phyloP scores from a whole-genome alignment of 2,329 filamentous ascomycete species.

The Exophiala sp. region DNA sequence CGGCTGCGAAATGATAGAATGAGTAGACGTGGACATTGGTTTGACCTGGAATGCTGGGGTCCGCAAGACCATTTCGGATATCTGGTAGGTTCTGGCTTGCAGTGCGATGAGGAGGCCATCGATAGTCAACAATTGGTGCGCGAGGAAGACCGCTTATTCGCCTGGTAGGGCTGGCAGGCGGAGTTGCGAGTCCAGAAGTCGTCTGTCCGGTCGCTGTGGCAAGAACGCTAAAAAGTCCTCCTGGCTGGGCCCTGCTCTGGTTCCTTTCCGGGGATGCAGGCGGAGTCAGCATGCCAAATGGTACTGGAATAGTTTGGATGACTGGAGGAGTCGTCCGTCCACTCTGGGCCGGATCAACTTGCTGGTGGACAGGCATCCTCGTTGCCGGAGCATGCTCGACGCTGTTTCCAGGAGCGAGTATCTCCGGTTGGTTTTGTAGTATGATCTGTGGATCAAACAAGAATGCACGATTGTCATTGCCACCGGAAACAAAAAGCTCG shows the following conservation, averaged over 20 bases:
- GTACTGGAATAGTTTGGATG: neutral
- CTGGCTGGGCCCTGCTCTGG: neutral
- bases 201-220: neutral
- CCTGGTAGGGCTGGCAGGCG: neutral
- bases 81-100: neutral
- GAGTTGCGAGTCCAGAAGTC: neutral
- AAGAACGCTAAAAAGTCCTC: neutral
- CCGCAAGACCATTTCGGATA: conserved; percentile 20
- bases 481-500: conserved; percentile 75
- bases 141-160: neutral
- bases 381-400: neutral
- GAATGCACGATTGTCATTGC: conserved; percentile 86
- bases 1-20: conserved; percentile 78
- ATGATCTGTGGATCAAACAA: conserved; percentile 70
- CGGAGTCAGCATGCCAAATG: neutral
- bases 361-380: neutral
- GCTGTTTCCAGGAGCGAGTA: conserved; percentile 1
- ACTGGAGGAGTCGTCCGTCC: conserved; percentile 9
- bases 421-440: conserved; percentile 31
- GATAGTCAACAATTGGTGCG: neutral
- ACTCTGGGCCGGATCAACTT: neutral
- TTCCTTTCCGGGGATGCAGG: neutral
- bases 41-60: conserved; percentile 19
- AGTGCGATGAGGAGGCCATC: neutral
- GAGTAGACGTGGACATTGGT: conserved; percentile 60